Conservation (phyloP, 2,329 filamentous ascomycete species). For the Laburnicola sp. region DNA sequence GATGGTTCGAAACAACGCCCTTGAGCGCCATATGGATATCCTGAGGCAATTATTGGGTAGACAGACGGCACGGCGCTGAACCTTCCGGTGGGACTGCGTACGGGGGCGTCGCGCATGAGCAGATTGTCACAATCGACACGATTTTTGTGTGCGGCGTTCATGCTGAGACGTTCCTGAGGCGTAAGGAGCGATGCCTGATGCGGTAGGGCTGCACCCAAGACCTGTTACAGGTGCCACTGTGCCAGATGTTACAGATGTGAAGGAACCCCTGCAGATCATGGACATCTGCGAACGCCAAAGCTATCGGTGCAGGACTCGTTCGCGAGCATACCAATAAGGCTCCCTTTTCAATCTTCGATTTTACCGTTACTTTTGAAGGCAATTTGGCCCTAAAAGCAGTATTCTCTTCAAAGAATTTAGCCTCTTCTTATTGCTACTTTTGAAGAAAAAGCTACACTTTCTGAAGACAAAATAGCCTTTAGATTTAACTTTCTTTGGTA, state of each 20-base stretch:
- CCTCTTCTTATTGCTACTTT: no score
- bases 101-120: neutral
- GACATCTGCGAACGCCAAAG: neutral
- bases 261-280: constrained; percentile 4
- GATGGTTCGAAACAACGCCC: neutral
- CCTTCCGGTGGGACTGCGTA: neutral
- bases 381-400: no score
- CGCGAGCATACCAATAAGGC: no score
- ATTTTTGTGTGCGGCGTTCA: neutral
- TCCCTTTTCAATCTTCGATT: no score
- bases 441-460: no score
- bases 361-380: no score
- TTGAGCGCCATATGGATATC: neutral
- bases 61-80: neutral
- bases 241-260: no score
- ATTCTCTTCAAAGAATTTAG: no score
- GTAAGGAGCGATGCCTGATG: neutral
- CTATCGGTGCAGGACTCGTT: neutral
- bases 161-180: constrained; percentile 16
- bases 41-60: neutral
- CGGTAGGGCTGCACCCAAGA: constrained; percentile 5
- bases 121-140: neutral
- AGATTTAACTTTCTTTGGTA: no score
- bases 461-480: no score
- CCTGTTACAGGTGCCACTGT: neutral